Conservation (phyloP, 176 grass and related monocot species). For the Rhipidocladum racemiflorum region DNA sequence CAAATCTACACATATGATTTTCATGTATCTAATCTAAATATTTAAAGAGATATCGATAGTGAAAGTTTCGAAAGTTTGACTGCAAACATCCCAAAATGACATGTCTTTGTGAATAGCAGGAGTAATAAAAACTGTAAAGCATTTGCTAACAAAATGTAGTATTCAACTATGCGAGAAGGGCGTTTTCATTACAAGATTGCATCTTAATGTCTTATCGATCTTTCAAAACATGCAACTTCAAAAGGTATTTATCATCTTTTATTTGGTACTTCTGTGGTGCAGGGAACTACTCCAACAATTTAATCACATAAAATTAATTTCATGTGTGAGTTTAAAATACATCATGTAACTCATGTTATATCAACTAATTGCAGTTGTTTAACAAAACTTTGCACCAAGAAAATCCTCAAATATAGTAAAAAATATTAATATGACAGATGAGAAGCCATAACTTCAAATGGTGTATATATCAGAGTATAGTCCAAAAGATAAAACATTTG, state of each 20-base stretch:
- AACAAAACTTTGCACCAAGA: neutral
- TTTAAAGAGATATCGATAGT: no score
- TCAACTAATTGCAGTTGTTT: neutral
- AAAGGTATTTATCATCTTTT: neutral
- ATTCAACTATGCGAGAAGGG: neutral
- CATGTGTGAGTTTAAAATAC: neutral
- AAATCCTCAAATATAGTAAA: neutral
- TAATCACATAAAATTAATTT: neutral
- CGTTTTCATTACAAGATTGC: neutral
- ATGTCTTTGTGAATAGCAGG: no score
- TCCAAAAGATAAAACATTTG: neutral
- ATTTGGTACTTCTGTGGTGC: neutral
- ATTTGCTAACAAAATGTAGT: neutral
- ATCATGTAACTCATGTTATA: neutral
- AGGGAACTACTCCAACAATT: neutral
- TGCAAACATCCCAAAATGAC: no score
- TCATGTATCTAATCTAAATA: no score
- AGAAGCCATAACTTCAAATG: neutral
- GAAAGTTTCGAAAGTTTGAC: no score
- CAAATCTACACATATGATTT: no score
- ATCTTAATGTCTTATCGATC: neutral
- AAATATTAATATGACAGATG: neutral
- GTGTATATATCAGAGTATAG: neutral
- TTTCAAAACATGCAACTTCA: neutral
- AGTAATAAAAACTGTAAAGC: no score